Base-by-base conservation (phyloP, 2,329 filamentous ascomycete genomes). In the Pestalotiopsis sp. region DNA sequence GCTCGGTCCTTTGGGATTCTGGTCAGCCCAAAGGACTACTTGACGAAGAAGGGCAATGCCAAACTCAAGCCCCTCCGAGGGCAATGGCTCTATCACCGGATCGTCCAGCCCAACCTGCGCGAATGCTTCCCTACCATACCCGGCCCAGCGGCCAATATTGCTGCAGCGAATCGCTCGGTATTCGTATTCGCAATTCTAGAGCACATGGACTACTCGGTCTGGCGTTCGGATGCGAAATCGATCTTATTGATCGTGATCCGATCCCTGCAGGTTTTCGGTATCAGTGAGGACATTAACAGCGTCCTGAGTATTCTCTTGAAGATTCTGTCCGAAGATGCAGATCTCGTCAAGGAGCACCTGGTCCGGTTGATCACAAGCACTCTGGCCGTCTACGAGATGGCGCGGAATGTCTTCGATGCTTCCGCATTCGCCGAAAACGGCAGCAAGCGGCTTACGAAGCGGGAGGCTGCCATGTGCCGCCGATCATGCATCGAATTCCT, bases 211-310 rank as follows among this genome's bases (percentile, higher is more conserved):
- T 87, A 84, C 66, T 75, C 80, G 2, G 82, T 88, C 20, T 90
- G 87, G 74, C 82, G 87, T 58, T 82, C 84, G 17, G 87, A 90
- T 63, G 77, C 82, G 0, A 80, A 80, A 4, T 75, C 78, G 39
- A 79, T 89, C 5, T 77, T 87, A 3, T 83, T 85, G 9, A 79
- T 89, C 17, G 80, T 85, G 5, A 83, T 90, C 39, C 81, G 82
- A 0, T 80, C 83, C 0, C 78, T 87, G 5, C 81, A 81, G 67
- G 84, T 78, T 20, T 78, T 83, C 9, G 78, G 80, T 4, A 70
- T 78, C 13, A 81, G 81, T 4, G 75, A 78, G 1, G 86, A 89
- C 69, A 82, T 83, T 14, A 79, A 83, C 52, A 80, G 83, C 0
- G 85, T 86, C 0, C 80, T 89, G 2, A 77, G 80, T 20, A 82